Conservation (phyloP, 1,284 basidiomycete species). For the Ceratobasidium sp. region DNA sequence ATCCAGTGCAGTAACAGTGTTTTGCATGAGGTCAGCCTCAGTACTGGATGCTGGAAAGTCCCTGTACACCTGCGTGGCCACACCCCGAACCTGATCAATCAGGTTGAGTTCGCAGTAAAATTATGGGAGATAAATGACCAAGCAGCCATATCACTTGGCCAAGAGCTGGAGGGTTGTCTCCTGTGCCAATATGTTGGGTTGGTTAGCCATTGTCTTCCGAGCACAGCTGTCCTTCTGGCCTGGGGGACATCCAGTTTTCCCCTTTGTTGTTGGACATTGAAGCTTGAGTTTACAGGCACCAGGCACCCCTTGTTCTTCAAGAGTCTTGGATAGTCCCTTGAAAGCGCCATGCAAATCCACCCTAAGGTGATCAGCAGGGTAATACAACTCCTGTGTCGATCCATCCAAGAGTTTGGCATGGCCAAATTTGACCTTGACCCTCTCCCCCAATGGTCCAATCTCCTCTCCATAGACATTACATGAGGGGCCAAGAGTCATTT, state of each 20-base stretch:
- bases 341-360: slow-evolving; percentile 53
- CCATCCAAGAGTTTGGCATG: slow-evolving; percentile 49
- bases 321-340: slow-evolving; percentile 57
- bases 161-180: slow-evolving; percentile 43
- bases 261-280: slow-evolving; percentile 40
- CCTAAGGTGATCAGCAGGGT: slow-evolving; percentile 53
- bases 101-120: slow-evolving; percentile 46
- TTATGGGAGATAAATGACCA: slow-evolving; percentile 45
- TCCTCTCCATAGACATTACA: background rate
- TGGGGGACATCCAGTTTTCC: slow-evolving; percentile 21
- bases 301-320: slow-evolving; percentile 52
- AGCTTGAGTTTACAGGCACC: slow-evolving; percentile 36
- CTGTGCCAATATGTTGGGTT: slow-evolving; percentile 40
- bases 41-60: slow-evolving; percentile 28
- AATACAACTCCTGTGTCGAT: slow-evolving; percentile 55
- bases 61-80: slow-evolving; percentile 41
- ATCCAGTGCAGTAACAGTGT: slow-evolving; percentile 34
- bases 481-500: slow-evolving; percentile 54
- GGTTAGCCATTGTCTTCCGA: slow-evolving; percentile 24
- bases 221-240: slow-evolving; percentile 42
- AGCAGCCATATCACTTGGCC: slow-evolving; percentile 22
- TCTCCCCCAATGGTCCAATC: slow-evolving; percentile 52
- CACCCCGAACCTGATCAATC: slow-evolving; percentile 37
- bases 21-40: slow-evolving; percentile 39
- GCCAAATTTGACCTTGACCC: slow-evolving; percentile 22